Evolutionary conservation across 1,139 yeast genomes (phyloP), one percentile per base, ranked within the genome.

Genomic region (Zygosaccharomyces pseudobailii): DNA sequence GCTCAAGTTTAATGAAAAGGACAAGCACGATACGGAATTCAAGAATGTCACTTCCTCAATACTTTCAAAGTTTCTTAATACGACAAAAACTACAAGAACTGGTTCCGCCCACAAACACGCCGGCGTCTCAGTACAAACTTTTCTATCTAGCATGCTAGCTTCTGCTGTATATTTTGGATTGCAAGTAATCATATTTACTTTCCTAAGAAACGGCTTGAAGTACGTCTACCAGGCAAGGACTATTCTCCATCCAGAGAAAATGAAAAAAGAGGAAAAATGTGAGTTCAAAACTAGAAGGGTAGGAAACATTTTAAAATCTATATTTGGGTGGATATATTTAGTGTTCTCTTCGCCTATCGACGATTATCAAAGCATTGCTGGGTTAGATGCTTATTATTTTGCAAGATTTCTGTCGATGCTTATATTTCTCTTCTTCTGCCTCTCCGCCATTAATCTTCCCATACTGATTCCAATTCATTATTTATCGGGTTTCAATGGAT

Each of bases 301-400:
- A 35, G 32, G 17, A 33, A 30, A 20, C 24, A 21, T 37, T 28
- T 23, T 27, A 28, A 42, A 31, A 27, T 36, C 20, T 34, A 41
- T 38, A 10, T 43, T 34, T 51, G 56, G 56, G n/a, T 56, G 36
- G 51, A 36, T 48, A 28, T 32, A 30, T 13, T 30, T 42, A 5
- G 51, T 46, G 4, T 3, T 46, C 8, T 19, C 22, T 23, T 24
- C 66, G 24, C 71, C 73, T 8, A 69, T 76, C 17, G 70, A 71
- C 19, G 67, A 71, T 37, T 82, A 76, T 56, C 57, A 73, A 36
- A 59, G 70, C 3, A 62, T 72, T 56, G 39, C 38, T 5, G 89
- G 89, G 0, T 60, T 83, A n/a, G 90, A 84, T 62, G 76, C 85
- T 0, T 83, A 80, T 57, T 78, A 80, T 55, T 80, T 83, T 53